Base-by-base conservation (phyloP, 257 asterid genomes). In the Solanum peruvianum region DNA sequence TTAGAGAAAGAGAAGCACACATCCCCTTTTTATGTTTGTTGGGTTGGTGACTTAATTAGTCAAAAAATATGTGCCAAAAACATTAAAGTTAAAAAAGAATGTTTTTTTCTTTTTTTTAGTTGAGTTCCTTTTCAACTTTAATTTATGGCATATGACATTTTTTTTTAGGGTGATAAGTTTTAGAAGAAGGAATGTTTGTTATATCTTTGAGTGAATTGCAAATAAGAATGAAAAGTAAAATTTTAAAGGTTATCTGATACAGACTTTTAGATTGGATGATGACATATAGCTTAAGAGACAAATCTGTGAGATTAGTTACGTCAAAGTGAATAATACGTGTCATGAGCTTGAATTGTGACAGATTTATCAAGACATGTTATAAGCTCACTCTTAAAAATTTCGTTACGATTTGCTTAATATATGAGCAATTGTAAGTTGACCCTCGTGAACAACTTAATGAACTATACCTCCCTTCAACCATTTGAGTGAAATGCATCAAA, bases 301-400 rank as follows among this genome's bases (percentile, higher is more conserved):
- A 14, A 29, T 69, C 0, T 69, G 2, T 29, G 23, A 12, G 7
- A 13, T 69, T 6, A 29, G 7, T 8, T 29, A 15, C 3, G 3
- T 3, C 7, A 69, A 31, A 66, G 12, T 69, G 12, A 16, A 69
- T 18, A 69, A 69, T 31, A 69, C 0, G 13, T 31, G n/a, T 16
- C n/a, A 31, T 69, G 13, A 31, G 0, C 3, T 29, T 69, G 42
- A 0, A 1, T 0, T 7, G 1, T 29, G 42, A 29, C 1, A 15
- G 0, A 5, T 31, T 7, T 37, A 8, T 4, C 13, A 8, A 69
- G n/a, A 69, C 12, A 14, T 15, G 76, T 69, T 12, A 18, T 23
- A 15, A 31, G 2, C 12, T 31, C 41, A 15, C 2, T 29, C 5
- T 14, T 69, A 31, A 15, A 29, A 29, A 31, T 7, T n/a, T 69